Evolutionary conservation across 129 eudicot species (phyloP).

Genomic region (Flaveria linearis): DNA sequence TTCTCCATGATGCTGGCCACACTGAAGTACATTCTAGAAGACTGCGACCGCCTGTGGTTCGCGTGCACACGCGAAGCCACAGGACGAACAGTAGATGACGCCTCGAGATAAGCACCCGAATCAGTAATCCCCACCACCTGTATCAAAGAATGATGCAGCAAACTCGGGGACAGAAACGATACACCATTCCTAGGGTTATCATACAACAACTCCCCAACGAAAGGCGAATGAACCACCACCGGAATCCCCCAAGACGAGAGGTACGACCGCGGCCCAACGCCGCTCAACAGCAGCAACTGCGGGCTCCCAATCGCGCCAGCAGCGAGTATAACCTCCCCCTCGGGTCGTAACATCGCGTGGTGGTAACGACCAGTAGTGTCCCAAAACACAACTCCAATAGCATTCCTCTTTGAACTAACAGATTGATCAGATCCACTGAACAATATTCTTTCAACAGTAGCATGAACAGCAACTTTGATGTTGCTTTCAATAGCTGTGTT

Average conservation of each 20-base stretch:
- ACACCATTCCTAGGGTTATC: slow-evolving; percentile 91
- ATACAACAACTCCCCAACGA: slow-evolving; percentile 63
- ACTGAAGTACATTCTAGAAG: slow-evolving; percentile 52
- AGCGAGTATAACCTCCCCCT: slow-evolving; percentile 59
- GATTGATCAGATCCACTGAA: slow-evolving; percentile 34
- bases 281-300: slow-evolving; percentile 70
- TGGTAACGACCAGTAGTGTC: slow-evolving; percentile 55
- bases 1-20: slow-evolving; percentile 81
- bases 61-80: slow-evolving; percentile 32
- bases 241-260: slow-evolving; percentile 83
- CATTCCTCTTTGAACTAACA: slow-evolving; percentile 29
- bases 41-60: slow-evolving; percentile 13
- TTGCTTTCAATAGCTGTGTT: slow-evolving; percentile 46
- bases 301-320: slow-evolving; percentile 85
- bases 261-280: slow-evolving; percentile 66
- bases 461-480: slow-evolving; percentile 54
- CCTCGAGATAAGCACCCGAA: slow-evolving; percentile 73
- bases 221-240: slow-evolving; percentile 56
- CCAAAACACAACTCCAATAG: slow-evolving; percentile 66
- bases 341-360: slow-evolving; percentile 54
- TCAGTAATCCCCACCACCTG: slow-evolving; percentile 79
- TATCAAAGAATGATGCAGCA: slow-evolving; percentile 67
- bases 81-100: slow-evolving; percentile 67
- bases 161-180: slow-evolving; percentile 63
- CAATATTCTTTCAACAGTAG: slow-evolving; percentile 59